Conservation (phyloP, 148 eudicot species). For the Salicornia ramosissima region DNA sequence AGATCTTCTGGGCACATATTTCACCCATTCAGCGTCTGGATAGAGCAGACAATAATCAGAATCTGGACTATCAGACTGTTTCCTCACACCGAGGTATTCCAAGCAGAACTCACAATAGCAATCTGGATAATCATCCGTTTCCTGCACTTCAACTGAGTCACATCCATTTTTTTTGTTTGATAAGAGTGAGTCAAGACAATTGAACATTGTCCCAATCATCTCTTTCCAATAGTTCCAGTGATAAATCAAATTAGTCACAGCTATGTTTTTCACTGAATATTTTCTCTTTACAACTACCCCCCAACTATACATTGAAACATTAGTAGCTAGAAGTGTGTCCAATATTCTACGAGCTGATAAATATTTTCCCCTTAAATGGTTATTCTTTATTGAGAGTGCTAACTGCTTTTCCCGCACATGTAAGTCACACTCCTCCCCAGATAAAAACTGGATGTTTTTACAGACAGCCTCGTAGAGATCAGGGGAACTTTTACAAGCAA, state of each 20-base stretch:
- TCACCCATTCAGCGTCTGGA: slow-evolving; percentile 24
- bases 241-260: not conserved
- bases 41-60: slow-evolving; percentile 15
- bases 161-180: too few species aligned
- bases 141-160: not conserved
- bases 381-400: slow-evolving; percentile 11
- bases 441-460: slow-evolving; percentile 22
- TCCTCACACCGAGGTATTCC: slow-evolving; percentile 25
- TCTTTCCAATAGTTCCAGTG: slow-evolving; percentile 21
- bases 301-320: not conserved
- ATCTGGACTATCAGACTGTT: not conserved
- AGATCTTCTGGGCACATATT: not conserved
- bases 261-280: not conserved
- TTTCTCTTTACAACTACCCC: not conserved
- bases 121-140: not conserved
- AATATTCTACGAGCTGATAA: slow-evolving; percentile 36
- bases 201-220: not conserved
- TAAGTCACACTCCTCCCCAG: slow-evolving; percentile 3
- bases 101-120: slow-evolving; percentile 15
- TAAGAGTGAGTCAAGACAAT: slow-evolving; percentile 13
- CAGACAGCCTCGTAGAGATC: slow-evolving; percentile 22
- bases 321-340: slow-evolving; percentile 5
- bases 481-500: slow-evolving; percentile 20
- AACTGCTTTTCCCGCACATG: slow-evolving; percentile 21
- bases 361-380: slow-evolving; percentile 35